Evolutionary conservation across 352 stramenopile genomes (phyloP), one percentile per base, ranked within the genome.

Genomic region (Phytopythium aichiense): DNA sequence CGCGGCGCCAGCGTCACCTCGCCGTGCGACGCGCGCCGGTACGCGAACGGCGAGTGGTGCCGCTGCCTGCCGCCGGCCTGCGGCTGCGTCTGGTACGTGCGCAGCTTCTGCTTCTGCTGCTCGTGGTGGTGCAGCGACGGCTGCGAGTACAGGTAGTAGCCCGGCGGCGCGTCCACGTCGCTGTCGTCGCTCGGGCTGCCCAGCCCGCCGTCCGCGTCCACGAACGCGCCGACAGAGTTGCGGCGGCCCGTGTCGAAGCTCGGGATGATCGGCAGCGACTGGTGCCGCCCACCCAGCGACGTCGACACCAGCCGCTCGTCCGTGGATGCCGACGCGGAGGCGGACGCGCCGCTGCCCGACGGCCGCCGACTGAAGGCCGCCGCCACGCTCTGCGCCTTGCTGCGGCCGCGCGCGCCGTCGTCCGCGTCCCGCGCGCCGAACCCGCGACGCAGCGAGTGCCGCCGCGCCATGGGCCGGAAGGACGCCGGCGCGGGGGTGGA

Each of bases 211-310:
- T 55, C 33, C 22, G 31, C 22, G 23, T 23, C 4, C 37, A 16
- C 35, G 22, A 59, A 50, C 35, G 54, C 54, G 37, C 48, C 51
- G 23, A 58, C 38, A 22, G 25, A 52, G 38, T 30, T 48, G 31
- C 37, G 50, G 11, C 51, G 52, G 20, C 18, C 22, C 9, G 58
- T 72, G 50, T 81, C 76, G 48, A 85, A 74, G 55, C 69, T 89
- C 8, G 73, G 78, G 64, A 88, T 79, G 23, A 82, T 42, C 0
- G 80, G 82, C 23, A 90, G 61, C 42, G 82, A 91, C 56, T 78
- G 62, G 53, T 88, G 72, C 18, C 79, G 76, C 1, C 60, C 72
- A 23, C 63, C 63, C n/a, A 61, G 63, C 0, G 55, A 37, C 22
- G 37, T 43, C 18, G 64, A 74, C 9, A 70, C 45, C 64, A 73